Base-by-base conservation (phyloP, 495 filamentous ascomycete genomes). In the Diplogelasinospora grovesii region DNA sequence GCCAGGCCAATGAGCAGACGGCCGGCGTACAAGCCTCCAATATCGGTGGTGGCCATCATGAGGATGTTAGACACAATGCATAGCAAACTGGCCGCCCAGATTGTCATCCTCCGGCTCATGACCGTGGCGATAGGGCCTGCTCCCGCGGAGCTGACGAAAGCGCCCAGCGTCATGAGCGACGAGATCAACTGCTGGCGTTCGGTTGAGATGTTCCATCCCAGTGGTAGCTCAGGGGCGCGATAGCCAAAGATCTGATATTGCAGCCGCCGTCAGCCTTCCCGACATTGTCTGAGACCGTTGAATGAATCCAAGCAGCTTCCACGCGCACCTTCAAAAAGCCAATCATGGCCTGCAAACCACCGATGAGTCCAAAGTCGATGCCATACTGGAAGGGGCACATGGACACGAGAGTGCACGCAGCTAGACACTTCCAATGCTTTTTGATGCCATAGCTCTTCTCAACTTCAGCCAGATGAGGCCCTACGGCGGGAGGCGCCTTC, bases 341-440 rank as follows among this genome's bases (percentile, higher is more conserved):
- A 15, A 69, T 39, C 75, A 79, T 79, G 31, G 73, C 75, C 46
- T 79, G 75, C 10, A 80, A 57, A 40, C 74, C 73, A 11, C 71
- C 74, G 34, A 79, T 73, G 24, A 77, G 54, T 10, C 71, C 73
- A 47, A 77, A 78, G 43, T 80, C 74, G 31, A 78, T 47, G 1
- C 76, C 74, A 57, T 78, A 79, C 50, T 79, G 75, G 44, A 80
- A 80, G 2, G 74, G 70, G 32, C 53, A 64, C 46, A 70, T 69
- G 36, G 62, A 68, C 48, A 66, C 64, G 8, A 66, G 63, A 24
- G 54, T 64, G 54, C 63, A 66, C 22, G 64, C 65, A 8, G 53
- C 34, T 22, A 65, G 46, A 13, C 49, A 53, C 23, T 55, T 61
- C 58, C 60, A 56, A 33, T 65, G 62, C 40, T 57, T 50, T 25